Conservation (phyloP, 805 yeast species). For the Cephaloascus albidus region DNA sequence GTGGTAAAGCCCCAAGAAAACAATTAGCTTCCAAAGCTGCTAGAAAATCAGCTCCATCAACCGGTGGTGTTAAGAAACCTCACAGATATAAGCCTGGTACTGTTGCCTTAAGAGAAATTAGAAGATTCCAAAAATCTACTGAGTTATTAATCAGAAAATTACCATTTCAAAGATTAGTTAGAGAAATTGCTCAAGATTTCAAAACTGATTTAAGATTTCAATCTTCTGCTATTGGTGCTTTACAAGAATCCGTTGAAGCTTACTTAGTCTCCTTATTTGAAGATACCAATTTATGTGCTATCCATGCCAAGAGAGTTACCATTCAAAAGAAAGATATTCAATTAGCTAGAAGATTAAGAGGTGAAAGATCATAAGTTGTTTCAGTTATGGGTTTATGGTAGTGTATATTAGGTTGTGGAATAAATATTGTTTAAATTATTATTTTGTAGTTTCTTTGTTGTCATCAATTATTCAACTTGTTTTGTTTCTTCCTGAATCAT, state of each 20-base stretch:
- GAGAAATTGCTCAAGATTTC: slow-evolving; percentile 39
- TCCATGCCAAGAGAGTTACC: slow-evolving; percentile 39
- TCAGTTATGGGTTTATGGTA: background rate
- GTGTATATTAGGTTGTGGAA: background rate
- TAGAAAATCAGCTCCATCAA: slow-evolving; percentile 36
- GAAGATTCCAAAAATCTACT: slow-evolving; percentile 38
- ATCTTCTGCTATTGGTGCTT: slow-evolving; percentile 37
- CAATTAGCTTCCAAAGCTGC: slow-evolving; percentile 40
- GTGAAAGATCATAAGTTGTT: slow-evolving; percentile 28
- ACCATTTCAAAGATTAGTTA: slow-evolving; percentile 38
- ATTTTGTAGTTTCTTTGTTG: background rate
- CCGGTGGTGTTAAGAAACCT: slow-evolving; percentile 39
- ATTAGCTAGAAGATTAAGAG: slow-evolving; percentile 40
- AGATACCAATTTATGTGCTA: slow-evolving; percentile 40
- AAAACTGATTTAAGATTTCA: slow-evolving; percentile 38
- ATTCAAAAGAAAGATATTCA: slow-evolving; percentile 39
- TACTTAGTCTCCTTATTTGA: slow-evolving; percentile 36
- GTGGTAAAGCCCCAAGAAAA: slow-evolving; percentile 41
- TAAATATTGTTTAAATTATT: background rate
- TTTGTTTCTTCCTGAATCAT: slow-evolving; percentile 1
- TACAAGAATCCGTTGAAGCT: slow-evolving; percentile 38
- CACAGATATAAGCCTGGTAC: slow-evolving; percentile 44
- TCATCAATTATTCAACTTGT: background rate
- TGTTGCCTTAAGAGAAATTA: slow-evolving; percentile 38
- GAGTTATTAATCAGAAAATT: slow-evolving; percentile 37